Evolutionary conservation across 1,284 basidiomycete genomes (phyloP), one percentile per base, ranked within the genome.

Genomic region (Microbotryum saponariae): DNA sequence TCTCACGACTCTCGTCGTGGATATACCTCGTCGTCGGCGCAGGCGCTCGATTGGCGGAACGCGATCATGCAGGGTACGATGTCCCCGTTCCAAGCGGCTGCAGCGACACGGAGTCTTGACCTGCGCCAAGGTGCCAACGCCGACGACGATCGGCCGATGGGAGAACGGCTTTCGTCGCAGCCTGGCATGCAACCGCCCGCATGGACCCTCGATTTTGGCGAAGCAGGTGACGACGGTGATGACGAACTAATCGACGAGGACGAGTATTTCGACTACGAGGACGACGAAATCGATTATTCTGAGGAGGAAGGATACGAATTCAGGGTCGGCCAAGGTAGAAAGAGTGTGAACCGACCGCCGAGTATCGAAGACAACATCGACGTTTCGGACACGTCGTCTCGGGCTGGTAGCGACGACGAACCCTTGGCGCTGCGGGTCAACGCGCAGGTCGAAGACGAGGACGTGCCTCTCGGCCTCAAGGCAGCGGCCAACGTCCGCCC

Each of bases 401-500:
- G 20, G 25, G 42, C 21, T 33, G 1, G 25, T 23, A 57, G 2
- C n/a, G 4, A 31, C 0, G 49, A 46, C 33, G 37, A 56, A 21
- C 46, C 58, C 6, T n/a, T 18, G 6, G 59, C 49, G 4, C 59
- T 42, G 18, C 33, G 47, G 21, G 45, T 47, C 3, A 7, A 60
- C 45, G 66, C 60, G 48, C 63, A 65, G 21, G 60, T 62, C 12
- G 63, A 46, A 25, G 29, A 59, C 51, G 10, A 67, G 49, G 63
- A 67, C 49, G 33, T 45, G 4, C 66, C 66, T 0, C 61, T 67
- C n/a, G 65, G 65, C 2, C 60, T 62, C 27, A 57, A 51, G 21
- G 48, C 56, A 14, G 58, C 45, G 7, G 16, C 58, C 14, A 25
- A 31, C 6, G 29, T 21, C 51, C 51, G 16, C 54, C 10, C 20